Conservation (phyloP, 1,284 basidiomycete genomes). For the Malassezia brasiliensis region DNA sequence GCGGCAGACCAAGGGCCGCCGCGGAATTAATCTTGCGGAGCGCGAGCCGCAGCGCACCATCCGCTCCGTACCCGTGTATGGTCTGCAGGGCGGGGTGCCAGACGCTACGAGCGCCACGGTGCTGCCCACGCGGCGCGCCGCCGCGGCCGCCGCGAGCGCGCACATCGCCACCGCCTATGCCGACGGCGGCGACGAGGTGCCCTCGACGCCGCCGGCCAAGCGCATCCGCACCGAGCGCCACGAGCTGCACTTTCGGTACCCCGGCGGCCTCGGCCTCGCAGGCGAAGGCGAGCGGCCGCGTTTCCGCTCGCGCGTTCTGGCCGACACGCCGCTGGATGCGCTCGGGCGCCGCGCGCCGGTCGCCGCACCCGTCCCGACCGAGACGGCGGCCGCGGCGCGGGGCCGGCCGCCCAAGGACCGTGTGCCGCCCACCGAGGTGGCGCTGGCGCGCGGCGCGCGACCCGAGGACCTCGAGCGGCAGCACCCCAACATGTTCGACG, state of each 20-base stretch:
- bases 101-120: conserved; percentile 17
- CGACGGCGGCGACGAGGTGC: conserved; percentile 14
- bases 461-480: conserved; percentile 41
- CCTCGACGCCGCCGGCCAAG: neutral
- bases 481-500: conserved; percentile 43
- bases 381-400: neutral
- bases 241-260: conserved; percentile 37
- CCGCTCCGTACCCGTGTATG: conserved; percentile 52
- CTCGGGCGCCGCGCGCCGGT: neutral
- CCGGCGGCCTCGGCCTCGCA: conserved; percentile 34
- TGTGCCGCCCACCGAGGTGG: neutral
- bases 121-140: conserved; percentile 30
- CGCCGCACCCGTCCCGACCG: neutral
- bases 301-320: neutral
- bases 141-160: conserved; percentile 37
- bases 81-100: conserved; percentile 34
- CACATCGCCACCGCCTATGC: conserved; percentile 14
- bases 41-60: conserved; percentile 84
- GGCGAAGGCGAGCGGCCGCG: neutral
- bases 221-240: conserved; percentile 17
- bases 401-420: conserved; percentile 4
- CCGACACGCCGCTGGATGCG: neutral
- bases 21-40: conserved; percentile 82
- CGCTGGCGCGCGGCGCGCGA: conserved; percentile 11
- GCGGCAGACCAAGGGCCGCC: conserved; percentile 72